These are phyloP conservation scores for Huiozyma sinensis DNA, from an alignment of 805 yeast species.

Conservation along the genomic window DNA sequence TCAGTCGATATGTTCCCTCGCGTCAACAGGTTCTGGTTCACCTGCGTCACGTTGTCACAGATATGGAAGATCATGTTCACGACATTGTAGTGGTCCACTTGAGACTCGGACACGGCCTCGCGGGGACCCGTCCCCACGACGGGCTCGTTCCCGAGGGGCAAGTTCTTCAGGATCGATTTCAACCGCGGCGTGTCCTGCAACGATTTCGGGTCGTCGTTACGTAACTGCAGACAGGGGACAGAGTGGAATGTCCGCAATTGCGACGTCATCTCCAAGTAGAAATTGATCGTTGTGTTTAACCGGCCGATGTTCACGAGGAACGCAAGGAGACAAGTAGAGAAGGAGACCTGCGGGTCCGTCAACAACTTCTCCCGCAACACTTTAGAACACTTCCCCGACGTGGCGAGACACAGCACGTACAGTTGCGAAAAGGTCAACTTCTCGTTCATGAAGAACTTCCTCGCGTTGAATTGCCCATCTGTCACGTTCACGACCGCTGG, in stretches of 20 bases:
- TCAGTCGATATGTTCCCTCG: background rate
- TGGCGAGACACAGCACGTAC: slow-evolving; percentile 71
- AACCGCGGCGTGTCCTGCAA: slow-evolving; percentile 91
- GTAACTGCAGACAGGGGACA: slow-evolving; percentile 72
- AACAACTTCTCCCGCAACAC: slow-evolving; percentile 69
- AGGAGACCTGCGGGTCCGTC: slow-evolving; percentile 49
- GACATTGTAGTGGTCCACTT: slow-evolving; percentile 55
- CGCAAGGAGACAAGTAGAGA: slow-evolving; percentile 71
- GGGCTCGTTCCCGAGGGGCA: slow-evolving; percentile 23
- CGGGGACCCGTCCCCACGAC: slow-evolving; percentile 29
- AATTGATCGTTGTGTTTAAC: slow-evolving; percentile 88
- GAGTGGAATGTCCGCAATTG: slow-evolving; percentile 88
- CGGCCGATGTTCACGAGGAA: slow-evolving; percentile 84
- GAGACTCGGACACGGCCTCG: too few relatives aligned
- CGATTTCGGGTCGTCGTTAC: slow-evolving; percentile 46
- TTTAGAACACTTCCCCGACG: slow-evolving; percentile 73
- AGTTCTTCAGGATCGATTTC: slow-evolving; percentile 66
- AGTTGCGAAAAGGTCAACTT: slow-evolving; percentile 72
- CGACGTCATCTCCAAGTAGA: slow-evolving; percentile 91
- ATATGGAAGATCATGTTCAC: slow-evolving; percentile 67
- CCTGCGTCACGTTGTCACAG: slow-evolving; percentile 49
- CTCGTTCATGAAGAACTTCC: slow-evolving; percentile 29
- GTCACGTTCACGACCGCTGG: slow-evolving; percentile 16
- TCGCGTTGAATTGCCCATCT: slow-evolving; percentile 29
- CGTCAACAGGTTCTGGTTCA: slow-evolving; percentile 29